Percentiles rank a stretch among this genome's conserved stretches.
These are phyloP conservation scores for Lomentospora prolificans DNA, from an alignment of 2,329 filamentous ascomycete species.

Conservation along the genomic window DNA sequence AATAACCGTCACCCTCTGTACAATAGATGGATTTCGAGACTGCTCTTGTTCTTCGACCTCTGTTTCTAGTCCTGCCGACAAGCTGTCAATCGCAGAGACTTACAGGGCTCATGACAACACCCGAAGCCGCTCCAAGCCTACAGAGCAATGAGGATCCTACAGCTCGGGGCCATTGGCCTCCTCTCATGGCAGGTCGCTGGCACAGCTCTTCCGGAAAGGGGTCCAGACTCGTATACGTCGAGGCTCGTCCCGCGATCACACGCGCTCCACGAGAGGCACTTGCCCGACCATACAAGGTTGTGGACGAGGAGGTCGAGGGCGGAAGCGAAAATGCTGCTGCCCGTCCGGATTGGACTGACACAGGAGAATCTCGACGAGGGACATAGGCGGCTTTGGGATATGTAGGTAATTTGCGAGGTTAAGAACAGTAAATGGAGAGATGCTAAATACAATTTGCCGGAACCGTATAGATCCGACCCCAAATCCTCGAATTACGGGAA, in stretches of 20 bases:
- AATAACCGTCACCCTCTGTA: background rate
- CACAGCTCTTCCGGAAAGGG: background rate
- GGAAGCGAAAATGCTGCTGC: background rate
- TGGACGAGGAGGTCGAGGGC: background rate
- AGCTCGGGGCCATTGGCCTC: background rate
- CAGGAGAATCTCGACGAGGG: background rate
- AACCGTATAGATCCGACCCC: slow-evolving; percentile 2
- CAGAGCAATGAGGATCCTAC: background rate
- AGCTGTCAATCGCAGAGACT: too few relatives aligned
- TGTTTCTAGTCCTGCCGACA: too few relatives aligned
- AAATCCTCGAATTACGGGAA: slow-evolving; percentile 1
- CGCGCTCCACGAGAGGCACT: background rate
- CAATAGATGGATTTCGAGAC: too few relatives aligned
- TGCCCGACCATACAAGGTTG: background rate
- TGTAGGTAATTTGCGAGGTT: background rate
- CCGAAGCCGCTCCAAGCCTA: background rate
- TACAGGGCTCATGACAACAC: background rate
- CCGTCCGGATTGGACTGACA: background rate
- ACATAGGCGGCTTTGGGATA: background rate
- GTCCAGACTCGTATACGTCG: background rate
- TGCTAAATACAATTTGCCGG: too few relatives aligned
- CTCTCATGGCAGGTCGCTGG: background rate
- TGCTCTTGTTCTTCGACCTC: too few relatives aligned
- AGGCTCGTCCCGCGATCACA: background rate
- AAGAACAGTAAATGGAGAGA: background rate